Percentiles rank a stretch among this genome's conserved stretches.
Conservation (phyloP, 129 eudicot genomes). For the Oenanthe sinensis region DNA sequence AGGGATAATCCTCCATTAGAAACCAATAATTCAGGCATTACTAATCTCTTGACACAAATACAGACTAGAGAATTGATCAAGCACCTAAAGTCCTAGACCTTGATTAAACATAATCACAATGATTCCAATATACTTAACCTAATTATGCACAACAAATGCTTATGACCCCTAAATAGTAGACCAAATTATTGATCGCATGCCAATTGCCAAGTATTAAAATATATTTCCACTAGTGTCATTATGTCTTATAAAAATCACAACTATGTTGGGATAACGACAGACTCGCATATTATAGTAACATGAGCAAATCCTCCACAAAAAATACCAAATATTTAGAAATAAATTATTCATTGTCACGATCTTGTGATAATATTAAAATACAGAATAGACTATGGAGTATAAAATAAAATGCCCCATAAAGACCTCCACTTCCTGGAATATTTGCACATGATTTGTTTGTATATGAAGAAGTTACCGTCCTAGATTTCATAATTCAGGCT, state of each 20-base stretch:
- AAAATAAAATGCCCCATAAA: not conserved
- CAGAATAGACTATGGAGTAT: not conserved
- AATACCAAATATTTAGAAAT: not conserved
- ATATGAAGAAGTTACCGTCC: not conserved
- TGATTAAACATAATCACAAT: not conserved
- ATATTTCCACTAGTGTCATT: not conserved
- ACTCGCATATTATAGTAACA: not conserved
- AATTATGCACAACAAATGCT: not conserved
- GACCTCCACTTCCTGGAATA: slow-evolving; percentile 12
- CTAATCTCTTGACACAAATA: not conserved
- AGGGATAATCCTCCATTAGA: not conserved
- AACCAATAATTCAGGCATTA: not conserved
- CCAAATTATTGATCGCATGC: slow-evolving; percentile 12
- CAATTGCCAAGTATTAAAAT: not conserved
- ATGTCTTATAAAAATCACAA: not conserved
- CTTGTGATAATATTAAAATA: not conserved
- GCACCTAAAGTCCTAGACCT: not conserved
- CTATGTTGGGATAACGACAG: not conserved
- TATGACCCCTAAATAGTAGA: not conserved
- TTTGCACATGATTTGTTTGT: slow-evolving; percentile 9
- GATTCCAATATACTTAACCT: not conserved
- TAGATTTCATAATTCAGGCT: slow-evolving; percentile 13
- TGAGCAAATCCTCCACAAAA: not conserved
- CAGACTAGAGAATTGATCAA: not conserved
- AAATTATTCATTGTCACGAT: not conserved